Conservation (phyloP, 306 rosid genomes). For the Cicer cuneatum region DNA sequence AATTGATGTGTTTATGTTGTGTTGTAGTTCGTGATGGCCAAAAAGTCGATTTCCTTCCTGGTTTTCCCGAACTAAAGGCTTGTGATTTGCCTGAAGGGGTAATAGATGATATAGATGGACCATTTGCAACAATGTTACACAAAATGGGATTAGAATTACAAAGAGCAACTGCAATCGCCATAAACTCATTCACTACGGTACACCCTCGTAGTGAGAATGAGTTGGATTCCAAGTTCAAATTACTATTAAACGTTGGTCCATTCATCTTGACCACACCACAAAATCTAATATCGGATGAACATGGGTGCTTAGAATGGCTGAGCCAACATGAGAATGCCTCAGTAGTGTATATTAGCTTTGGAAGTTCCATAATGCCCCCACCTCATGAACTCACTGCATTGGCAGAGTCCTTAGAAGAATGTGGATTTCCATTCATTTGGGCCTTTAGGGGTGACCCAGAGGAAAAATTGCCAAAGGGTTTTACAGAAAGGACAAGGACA, state of each 20-base stretch:
- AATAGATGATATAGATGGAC: slow-evolving; percentile 35
- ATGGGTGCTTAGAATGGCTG: slow-evolving; percentile 64
- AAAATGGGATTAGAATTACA: slow-evolving; percentile 68
- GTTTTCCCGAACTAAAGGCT: slow-evolving; percentile 47
- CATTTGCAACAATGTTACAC: slow-evolving; percentile 53
- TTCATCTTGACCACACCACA: slow-evolving; percentile 51
- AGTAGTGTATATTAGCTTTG: slow-evolving; percentile 66
- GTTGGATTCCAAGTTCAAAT: slow-evolving; percentile 46
- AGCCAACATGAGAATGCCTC: slow-evolving; percentile 49
- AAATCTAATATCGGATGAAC: slow-evolving; percentile 34
- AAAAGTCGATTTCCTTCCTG: slow-evolving; percentile 60
- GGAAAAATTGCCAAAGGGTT: slow-evolving; percentile 51
- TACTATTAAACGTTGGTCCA: slow-evolving; percentile 68
- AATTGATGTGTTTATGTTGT: neutral
- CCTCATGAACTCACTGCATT: slow-evolving; percentile 57
- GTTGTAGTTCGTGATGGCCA: slow-evolving; percentile 37
- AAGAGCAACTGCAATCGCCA: slow-evolving; percentile 58
- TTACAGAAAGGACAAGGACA: slow-evolving; percentile 37
- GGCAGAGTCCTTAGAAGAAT: slow-evolving; percentile 63
- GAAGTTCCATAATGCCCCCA: slow-evolving; percentile 58
- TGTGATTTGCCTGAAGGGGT: slow-evolving; percentile 66
- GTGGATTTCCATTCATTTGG: slow-evolving; percentile 61
- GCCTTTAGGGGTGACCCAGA: slow-evolving; percentile 55
- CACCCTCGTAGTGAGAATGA: slow-evolving; percentile 37
- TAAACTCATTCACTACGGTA: slow-evolving; percentile 64